These are phyloP conservation scores for Podospora didyma DNA, from an alignment of 495 filamentous ascomycete genomes.

Conservation along the genomic window DNA sequence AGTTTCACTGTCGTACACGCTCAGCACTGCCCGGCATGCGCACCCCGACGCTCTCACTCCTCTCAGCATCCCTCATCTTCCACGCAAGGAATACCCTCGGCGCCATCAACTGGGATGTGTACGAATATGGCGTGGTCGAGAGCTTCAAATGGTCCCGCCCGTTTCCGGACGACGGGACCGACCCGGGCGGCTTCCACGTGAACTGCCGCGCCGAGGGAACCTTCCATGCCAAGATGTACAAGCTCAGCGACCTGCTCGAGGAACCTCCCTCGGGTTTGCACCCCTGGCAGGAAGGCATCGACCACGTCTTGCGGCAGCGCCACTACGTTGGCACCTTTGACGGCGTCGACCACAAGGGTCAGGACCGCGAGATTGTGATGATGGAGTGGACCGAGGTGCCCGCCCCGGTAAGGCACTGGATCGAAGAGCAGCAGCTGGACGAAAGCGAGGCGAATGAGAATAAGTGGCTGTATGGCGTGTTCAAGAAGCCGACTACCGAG, in stretches of 20 bases:
- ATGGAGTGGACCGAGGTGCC: constrained; percentile 35
- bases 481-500: constrained; percentile 24
- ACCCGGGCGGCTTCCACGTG: constrained; percentile 26
- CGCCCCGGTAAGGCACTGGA: constrained; percentile 21
- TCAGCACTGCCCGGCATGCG: no score
- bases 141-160: constrained; percentile 28
- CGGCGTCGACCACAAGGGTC: constrained; percentile 31
- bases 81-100: neutral
- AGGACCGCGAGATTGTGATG: constrained; percentile 28
- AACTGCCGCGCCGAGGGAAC: constrained; percentile 20
- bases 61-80: no score
- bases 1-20: no score
- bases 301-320: constrained; percentile 17
- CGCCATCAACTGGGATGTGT: constrained; percentile 31
- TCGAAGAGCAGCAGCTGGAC: constrained; percentile 28
- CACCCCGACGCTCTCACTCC: no score
- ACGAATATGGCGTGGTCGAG: constrained; percentile 27
- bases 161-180: constrained; percentile 29
- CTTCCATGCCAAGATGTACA: constrained; percentile 30
- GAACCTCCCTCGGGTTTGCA: constrained; percentile 19
- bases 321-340: constrained; percentile 30
- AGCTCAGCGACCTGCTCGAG: constrained; percentile 20
- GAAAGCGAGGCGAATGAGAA: constrained; percentile 8
- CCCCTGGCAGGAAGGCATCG: constrained; percentile 24
- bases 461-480: constrained; percentile 27